A percentile compares a stretch with the other conserved stretches of the same genome.
These are phyloP conservation scores for Haplographium delicatum DNA, from an alignment of 495 filamentous ascomycete genomes.

Conservation along the genomic window DNA sequence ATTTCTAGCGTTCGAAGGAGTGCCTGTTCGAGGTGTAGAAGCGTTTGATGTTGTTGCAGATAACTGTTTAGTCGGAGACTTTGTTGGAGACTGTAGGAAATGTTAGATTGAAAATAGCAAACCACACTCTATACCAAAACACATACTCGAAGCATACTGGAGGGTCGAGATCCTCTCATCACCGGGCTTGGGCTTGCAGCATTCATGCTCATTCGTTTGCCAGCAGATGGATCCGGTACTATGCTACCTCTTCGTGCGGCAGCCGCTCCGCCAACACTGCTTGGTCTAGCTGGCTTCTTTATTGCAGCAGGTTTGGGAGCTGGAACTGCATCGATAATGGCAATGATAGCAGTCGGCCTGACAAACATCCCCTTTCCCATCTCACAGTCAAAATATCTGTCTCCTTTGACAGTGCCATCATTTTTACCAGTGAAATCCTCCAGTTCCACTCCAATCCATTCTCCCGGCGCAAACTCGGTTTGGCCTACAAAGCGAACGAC, in stretches of 20 bases:
- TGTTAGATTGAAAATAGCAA: conserved; percentile 17
- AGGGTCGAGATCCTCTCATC: conserved; percentile 43
- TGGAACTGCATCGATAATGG: conserved; percentile 49
- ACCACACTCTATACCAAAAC: neutral
- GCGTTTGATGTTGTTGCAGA: conserved; percentile 50
- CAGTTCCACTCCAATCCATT: conserved; percentile 90
- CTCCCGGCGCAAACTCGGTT: conserved; percentile 71
- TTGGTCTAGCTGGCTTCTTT: conserved; percentile 33
- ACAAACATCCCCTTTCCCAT: conserved; percentile 86
- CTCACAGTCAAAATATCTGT: conserved; percentile 84
- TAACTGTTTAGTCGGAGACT: conserved; percentile 76
- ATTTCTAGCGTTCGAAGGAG: conserved; percentile 44
- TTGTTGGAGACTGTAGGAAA: conserved; percentile 60
- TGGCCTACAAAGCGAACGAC: conserved; percentile 75
- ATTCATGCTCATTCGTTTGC: conserved; percentile 63
- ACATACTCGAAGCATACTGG: conserved; percentile 56
- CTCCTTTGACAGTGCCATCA: conserved; percentile 83
- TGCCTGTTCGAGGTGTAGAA: conserved; percentile 54
- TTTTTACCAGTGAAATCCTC: conserved; percentile 85
- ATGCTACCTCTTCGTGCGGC: conserved; percentile 28
- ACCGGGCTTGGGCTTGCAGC: conserved; percentile 61
- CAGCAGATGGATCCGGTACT: conserved; percentile 42
- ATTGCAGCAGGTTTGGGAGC: conserved; percentile 30
- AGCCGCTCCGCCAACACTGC: conserved; percentile 30
- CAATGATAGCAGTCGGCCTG: conserved; percentile 50